Evolutionary conservation across 805 yeast genomes (phyloP).

Genomic region (Lipomyces starkeyi): DNA sequence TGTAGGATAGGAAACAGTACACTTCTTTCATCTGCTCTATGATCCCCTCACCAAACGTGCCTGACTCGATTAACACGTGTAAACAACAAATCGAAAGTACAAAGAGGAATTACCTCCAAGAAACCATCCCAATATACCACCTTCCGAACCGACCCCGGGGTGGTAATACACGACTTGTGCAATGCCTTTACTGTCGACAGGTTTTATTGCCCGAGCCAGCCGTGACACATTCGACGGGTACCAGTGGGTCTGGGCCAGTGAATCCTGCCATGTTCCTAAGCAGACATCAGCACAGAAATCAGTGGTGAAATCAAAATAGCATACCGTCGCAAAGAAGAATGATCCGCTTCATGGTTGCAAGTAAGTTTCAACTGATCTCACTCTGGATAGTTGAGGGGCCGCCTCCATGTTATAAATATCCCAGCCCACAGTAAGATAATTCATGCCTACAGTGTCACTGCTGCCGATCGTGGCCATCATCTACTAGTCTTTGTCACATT

Average conservation of each 20-base stretch:
- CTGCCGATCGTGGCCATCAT: too few species aligned
- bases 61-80: background rate
- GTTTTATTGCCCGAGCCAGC: conserved; percentile 21
- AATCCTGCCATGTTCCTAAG: conserved; percentile 28
- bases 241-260: conserved; percentile 3
- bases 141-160: conserved; percentile 18
- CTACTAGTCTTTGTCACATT: too few species aligned
- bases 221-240: conserved; percentile 26
- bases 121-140: conserved; percentile 1
- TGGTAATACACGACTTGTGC: conserved; percentile 26
- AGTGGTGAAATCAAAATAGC: background rate
- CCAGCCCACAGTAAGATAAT: too few species aligned
- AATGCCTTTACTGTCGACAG: conserved; percentile 6
- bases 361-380: too few species aligned
- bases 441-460: too few species aligned
- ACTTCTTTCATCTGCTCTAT: conserved; percentile 20
- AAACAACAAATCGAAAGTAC: too few species aligned
- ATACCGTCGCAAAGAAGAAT: conserved; percentile 18
- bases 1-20: conserved; percentile 23
- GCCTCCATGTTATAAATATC: too few species aligned
- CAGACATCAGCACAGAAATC: background rate
- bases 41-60: conserved; percentile 18
- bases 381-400: too few species aligned
- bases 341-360: conserved; percentile 14
- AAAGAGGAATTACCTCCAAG: conserved; percentile 7